Evolutionary conservation across 495 filamentous ascomycete species (phyloP).

Genomic region (Tuber borchii): DNA sequence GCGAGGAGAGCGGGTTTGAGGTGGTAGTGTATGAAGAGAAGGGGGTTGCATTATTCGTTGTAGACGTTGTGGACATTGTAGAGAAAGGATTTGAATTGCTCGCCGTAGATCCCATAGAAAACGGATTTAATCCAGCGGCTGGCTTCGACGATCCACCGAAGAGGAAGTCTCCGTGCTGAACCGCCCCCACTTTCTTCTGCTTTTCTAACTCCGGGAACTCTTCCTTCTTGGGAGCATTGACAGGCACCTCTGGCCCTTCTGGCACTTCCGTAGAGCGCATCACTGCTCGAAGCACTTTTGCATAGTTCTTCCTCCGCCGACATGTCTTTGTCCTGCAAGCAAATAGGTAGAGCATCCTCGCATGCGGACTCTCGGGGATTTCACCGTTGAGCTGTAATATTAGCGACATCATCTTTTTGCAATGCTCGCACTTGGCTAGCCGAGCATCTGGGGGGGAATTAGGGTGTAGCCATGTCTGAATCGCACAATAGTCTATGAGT

Average conservation of each 20-base stretch:
- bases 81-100: conserved; percentile 48
- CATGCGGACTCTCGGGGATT: conserved; percentile 72
- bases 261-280: conserved; percentile 46
- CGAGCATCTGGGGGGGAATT: conserved; percentile 64
- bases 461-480: conserved; percentile 72
- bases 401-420: conserved; percentile 73
- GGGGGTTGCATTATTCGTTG: not conserved
- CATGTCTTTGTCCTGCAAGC: conserved; percentile 72
- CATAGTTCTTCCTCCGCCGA: conserved; percentile 71
- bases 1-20: conserved; percentile 55
- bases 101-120: conserved; percentile 37
- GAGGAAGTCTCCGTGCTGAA: conserved; percentile 47
- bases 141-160: conserved; percentile 46
- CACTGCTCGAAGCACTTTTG: conserved; percentile 59
- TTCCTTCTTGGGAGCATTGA: conserved; percentile 38
- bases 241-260: conserved; percentile 24
- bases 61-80: conserved; percentile 5
- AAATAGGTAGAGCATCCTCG: conserved; percentile 79
- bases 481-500: conserved; percentile 13
- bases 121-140: conserved; percentile 47
- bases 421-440: conserved; percentile 80
- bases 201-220: conserved; percentile 44
- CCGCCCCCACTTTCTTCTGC: conserved; percentile 35
- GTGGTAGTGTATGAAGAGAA: conserved; percentile 42
- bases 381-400: conserved; percentile 89